A percentile compares a stretch with the other conserved stretches of the same genome.
Evolutionary conservation across 2,329 filamentous ascomycete species (phyloP).

Genomic region (Pseudogymnoascus sp.): DNA sequence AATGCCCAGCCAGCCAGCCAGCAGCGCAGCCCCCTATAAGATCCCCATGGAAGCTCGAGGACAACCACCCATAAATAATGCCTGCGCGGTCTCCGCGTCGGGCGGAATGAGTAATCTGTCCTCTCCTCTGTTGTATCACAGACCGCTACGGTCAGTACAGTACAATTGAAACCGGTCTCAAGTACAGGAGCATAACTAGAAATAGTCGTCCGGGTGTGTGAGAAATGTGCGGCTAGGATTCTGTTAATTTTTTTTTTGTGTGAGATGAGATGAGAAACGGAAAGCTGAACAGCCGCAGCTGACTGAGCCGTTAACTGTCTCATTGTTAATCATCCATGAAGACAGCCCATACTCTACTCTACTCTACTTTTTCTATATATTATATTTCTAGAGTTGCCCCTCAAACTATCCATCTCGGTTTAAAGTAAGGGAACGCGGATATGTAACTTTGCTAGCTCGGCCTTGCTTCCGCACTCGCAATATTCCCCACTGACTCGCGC

Average conservation of each 20-base stretch:
- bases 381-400: background rate
- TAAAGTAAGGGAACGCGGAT: background rate
- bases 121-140: background rate
- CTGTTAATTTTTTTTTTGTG: background rate
- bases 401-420: background rate
- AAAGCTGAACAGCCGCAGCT: slow-evolving; percentile 1
- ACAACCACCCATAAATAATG: background rate
- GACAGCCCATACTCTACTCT: background rate
- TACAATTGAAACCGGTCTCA: background rate
- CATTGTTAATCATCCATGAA: background rate
- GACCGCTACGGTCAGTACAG: background rate
- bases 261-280: background rate
- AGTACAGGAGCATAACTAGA: background rate
- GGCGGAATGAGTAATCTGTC: background rate
- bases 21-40: background rate
- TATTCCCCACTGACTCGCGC: background rate
- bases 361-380: background rate
- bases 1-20: background rate
- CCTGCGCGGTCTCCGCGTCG: background rate
- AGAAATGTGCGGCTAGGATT: background rate
- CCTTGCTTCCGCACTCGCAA: background rate
- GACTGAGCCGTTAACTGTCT: background rate
- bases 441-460: background rate
- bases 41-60: background rate
- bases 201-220: background rate